Conservation (phyloP, 2,329 filamentous ascomycete genomes). For the Neopestalotiopsis clavispora region DNA sequence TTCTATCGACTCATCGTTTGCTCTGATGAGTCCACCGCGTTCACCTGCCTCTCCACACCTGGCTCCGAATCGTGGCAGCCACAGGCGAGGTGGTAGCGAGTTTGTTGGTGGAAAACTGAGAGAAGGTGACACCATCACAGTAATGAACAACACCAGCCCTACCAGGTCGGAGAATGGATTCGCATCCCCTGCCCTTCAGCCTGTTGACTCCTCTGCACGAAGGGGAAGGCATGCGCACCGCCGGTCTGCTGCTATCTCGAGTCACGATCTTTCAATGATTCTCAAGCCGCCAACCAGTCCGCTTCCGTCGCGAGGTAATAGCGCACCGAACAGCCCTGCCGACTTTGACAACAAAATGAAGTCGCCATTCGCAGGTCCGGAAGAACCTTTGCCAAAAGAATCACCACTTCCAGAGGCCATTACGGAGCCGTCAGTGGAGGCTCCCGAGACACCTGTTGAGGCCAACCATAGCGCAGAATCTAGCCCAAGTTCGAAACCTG, state of each 20-base stretch:
- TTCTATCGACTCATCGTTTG: conserved; percentile 23
- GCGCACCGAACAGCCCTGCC: conserved; percentile 67
- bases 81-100: conserved; percentile 83
- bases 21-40: conserved; percentile 57
- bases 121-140: conserved; percentile 60
- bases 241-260: conserved; percentile 82
- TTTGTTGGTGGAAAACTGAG: conserved; percentile 78
- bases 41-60: conserved; percentile 57
- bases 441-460: background rate
- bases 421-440: background rate
- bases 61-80: conserved; percentile 69
- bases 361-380: conserved; percentile 29
- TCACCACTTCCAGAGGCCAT: background rate
- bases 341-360: conserved; percentile 43
- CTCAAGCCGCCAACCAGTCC: conserved; percentile 64
- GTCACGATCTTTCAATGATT: conserved; percentile 77
- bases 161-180: conserved; percentile 67
- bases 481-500: conserved; percentile 27
- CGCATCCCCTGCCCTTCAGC: conserved; percentile 58
- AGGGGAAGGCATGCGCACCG: conserved; percentile 76
- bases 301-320: conserved; percentile 60
- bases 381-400: conserved; percentile 20
- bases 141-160: conserved; percentile 69
- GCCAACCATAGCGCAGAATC: background rate
- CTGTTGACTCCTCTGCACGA: conserved; percentile 52